Conservation (phyloP, 1,284 basidiomycete genomes). For the Rhizopogon hawkerae region DNA sequence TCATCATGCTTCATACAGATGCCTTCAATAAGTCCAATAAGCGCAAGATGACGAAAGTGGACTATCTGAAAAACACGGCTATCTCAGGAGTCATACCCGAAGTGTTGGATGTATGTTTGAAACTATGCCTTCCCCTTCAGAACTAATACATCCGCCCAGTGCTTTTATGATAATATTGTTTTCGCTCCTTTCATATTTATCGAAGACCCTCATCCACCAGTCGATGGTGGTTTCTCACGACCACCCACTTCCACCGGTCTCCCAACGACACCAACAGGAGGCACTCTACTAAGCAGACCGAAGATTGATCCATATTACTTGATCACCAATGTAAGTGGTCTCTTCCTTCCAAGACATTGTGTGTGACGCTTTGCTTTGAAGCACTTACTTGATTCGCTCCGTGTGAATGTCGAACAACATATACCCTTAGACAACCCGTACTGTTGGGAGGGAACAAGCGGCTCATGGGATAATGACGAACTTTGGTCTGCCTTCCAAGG, state of each 20-base stretch:
- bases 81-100: constrained; percentile 80
- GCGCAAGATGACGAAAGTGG: constrained; percentile 92
- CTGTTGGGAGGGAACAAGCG: constrained; percentile 64
- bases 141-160: constrained; percentile 38
- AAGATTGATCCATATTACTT: constrained; percentile 91
- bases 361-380: constrained; percentile 23
- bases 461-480: constrained; percentile 62
- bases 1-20: constrained; percentile 99
- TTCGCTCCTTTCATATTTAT: constrained; percentile 95
- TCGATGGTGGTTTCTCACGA: constrained; percentile 36
- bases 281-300: constrained; percentile 42
- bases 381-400: constrained; percentile 67
- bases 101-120: constrained; percentile 66
- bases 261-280: constrained; percentile 30
- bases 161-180: constrained; percentile 94
- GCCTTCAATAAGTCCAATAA: constrained; percentile 97
- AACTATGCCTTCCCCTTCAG: constrained; percentile 7
- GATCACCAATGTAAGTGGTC: constrained; percentile 62
- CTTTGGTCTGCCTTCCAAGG: constrained; percentile 69
- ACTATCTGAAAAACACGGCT: constrained; percentile 87
- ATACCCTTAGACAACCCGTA: constrained; percentile 70
- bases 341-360: constrained; percentile 2
- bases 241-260: constrained; percentile 34
- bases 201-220: constrained; percentile 62
- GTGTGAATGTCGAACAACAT: constrained; percentile 60